These are phyloP conservation scores for Glycine tomentella DNA, from an alignment of 306 rosid genomes.

Conservation along the genomic window DNA sequence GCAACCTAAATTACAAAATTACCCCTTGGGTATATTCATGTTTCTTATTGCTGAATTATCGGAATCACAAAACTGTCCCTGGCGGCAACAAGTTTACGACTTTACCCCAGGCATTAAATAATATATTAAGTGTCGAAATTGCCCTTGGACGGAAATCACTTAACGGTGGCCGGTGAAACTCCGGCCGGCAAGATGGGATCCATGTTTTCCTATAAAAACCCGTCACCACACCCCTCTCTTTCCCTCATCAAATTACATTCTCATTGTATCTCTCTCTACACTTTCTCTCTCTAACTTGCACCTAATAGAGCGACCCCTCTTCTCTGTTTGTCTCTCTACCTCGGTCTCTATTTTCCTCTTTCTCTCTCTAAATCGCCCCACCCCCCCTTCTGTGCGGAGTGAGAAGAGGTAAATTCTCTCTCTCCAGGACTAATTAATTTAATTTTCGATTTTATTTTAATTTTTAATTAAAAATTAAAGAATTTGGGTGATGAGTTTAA, in stretches of 20 bases:
- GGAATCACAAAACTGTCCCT: constrained; percentile 29
- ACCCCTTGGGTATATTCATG: not conserved
- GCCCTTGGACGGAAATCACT: constrained; percentile 45
- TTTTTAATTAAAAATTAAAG: too few relatives aligned
- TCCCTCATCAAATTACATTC: constrained; percentile 60
- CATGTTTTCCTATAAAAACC: constrained; percentile 88
- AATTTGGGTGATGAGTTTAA: not conserved
- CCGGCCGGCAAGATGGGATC: constrained; percentile 54
- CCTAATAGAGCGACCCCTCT: constrained; percentile 49
- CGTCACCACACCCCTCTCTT: constrained; percentile 61
- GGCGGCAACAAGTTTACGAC: not conserved
- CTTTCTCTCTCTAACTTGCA: constrained; percentile 46
- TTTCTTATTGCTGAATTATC: rapidly evolving
- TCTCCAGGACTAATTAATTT: constrained; percentile 35
- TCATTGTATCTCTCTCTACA: constrained; percentile 23
- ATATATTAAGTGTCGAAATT: not conserved
- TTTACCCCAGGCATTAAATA: constrained; percentile 5
- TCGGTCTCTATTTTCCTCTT: constrained; percentile 5
- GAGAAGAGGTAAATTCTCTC: constrained; percentile 69
- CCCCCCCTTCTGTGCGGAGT: constrained; percentile 38
- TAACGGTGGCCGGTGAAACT: constrained; percentile 55
- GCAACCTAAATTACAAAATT: not conserved
- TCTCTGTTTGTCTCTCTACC: constrained; percentile 24
- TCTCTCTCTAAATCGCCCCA: constrained; percentile 15
- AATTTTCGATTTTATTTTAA: constrained; percentile 26